Conservation (phyloP, 768 basidiomycete species). For the Daedalea quercina region DNA sequence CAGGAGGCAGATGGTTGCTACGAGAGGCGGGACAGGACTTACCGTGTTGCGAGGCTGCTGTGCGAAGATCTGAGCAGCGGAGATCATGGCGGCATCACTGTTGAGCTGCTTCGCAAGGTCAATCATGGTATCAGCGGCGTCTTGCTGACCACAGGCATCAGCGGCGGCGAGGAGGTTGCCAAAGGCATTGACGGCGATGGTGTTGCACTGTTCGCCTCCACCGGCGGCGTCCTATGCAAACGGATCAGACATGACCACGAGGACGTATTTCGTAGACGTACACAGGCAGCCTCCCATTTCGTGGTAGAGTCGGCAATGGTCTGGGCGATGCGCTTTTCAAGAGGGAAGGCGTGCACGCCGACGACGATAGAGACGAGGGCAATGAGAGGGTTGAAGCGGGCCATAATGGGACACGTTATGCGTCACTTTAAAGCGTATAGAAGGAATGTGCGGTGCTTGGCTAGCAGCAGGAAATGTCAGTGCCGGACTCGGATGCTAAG, state of each 20-base stretch:
- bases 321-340: conserved; percentile 42
- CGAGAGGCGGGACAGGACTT: too few relatives aligned
- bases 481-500: neutral
- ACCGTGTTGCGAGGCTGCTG: conserved; percentile 56
- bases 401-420: conserved; percentile 16
- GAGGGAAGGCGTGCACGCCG: conserved; percentile 24
- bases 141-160: conserved; percentile 35
- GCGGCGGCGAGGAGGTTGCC: conserved; percentile 50
- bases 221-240: conserved; percentile 41
- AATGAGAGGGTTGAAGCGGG: conserved; percentile 26
- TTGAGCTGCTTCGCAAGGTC: conserved; percentile 42
- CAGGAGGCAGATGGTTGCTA: neutral
- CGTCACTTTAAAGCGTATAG: neutral
- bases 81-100: conserved; percentile 42
- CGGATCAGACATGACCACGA: neutral
- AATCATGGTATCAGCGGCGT: conserved; percentile 43
- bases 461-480: neutral
- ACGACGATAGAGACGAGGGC: conserved; percentile 22
- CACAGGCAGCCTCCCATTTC: conserved; percentile 47
- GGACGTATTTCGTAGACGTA: conserved; percentile 22
- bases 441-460: neutral
- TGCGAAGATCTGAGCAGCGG: conserved; percentile 42
- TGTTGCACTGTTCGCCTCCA: conserved; percentile 52
- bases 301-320: conserved; percentile 39
- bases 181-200: conserved; percentile 48